Conservation (phyloP, 345 rosid species). For the Linum tenue region DNA sequence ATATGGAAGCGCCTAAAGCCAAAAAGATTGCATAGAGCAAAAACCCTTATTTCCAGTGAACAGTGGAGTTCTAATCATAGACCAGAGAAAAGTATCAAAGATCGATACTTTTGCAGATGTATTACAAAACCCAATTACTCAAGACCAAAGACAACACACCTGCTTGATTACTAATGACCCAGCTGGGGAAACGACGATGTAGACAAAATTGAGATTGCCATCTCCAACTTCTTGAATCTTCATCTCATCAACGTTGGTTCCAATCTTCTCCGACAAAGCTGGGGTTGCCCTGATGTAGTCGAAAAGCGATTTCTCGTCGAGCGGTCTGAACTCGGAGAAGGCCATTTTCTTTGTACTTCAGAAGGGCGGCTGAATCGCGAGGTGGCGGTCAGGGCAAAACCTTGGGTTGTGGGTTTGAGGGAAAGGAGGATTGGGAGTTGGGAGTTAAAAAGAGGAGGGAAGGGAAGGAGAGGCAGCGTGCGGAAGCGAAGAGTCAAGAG, state of each 20-base stretch:
- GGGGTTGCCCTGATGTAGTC: slow-evolving; percentile 78
- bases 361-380: too few relatives aligned
- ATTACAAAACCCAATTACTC: background rate
- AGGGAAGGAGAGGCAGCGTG: slow-evolving; percentile 2
- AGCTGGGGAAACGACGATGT: slow-evolving; percentile 48
- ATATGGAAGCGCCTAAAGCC: slow-evolving; percentile 83
- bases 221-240: slow-evolving; percentile 86
- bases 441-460: background rate
- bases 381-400: too few relatives aligned
- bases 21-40: background rate
- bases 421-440: too few relatives aligned
- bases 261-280: slow-evolving; percentile 53
- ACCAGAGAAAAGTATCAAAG: background rate
- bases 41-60: background rate
- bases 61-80: background rate
- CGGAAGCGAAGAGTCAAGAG: too few relatives aligned
- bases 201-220: slow-evolving; percentile 90
- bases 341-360: slow-evolving; percentile 26
- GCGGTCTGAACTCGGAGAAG: slow-evolving; percentile 53
- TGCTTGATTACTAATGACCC: slow-evolving; percentile 88
- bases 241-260: slow-evolving; percentile 47
- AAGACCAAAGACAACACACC: slow-evolving; percentile 19
- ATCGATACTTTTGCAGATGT: background rate
- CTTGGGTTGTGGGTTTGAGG: too few relatives aligned
- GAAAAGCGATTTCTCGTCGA: slow-evolving; percentile 59